Conservation (phyloP, 177 flowering plant genomes). For the Tripterygium wilfordii region DNA sequence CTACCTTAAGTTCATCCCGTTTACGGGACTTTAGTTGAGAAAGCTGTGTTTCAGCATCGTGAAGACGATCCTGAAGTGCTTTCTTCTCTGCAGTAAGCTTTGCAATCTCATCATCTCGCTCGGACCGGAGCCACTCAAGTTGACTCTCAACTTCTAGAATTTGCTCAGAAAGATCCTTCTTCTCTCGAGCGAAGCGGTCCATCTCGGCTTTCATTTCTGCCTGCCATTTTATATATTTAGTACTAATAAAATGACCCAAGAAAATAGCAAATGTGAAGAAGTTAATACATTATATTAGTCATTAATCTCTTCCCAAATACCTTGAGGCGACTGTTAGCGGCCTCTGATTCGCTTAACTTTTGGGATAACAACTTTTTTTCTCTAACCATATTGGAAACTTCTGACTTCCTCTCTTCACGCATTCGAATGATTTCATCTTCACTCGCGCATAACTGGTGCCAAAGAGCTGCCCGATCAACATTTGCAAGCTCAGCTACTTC, state of each 20-base stretch:
- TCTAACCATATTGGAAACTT: constrained; percentile 43
- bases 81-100: constrained; percentile 78
- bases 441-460: constrained; percentile 95
- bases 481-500: constrained; percentile 93
- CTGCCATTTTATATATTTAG: constrained; percentile 41
- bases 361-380: constrained; percentile 71
- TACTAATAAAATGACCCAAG: constrained; percentile 2
- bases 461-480: constrained; percentile 91
- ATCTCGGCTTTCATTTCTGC: constrained; percentile 80
- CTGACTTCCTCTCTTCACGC: constrained; percentile 76
- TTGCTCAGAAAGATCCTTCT: constrained; percentile 77
- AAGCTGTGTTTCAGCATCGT: constrained; percentile 89
- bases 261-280: no score
- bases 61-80: constrained; percentile 82
- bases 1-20: constrained; percentile 96
- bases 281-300: no score
- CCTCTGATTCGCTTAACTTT: constrained; percentile 76
- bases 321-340: constrained; percentile 74
- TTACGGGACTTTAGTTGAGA: constrained; percentile 86
- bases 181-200: constrained; percentile 84
- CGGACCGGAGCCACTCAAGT: constrained; percentile 90
- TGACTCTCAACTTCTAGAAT: constrained; percentile 80
- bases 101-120: constrained; percentile 74
- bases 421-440: constrained; percentile 75
- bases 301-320: no score